These are phyloP conservation scores for Sclerotinia nivalis DNA, from an alignment of 2,329 filamentous ascomycete species.

Conservation along the genomic window DNA sequence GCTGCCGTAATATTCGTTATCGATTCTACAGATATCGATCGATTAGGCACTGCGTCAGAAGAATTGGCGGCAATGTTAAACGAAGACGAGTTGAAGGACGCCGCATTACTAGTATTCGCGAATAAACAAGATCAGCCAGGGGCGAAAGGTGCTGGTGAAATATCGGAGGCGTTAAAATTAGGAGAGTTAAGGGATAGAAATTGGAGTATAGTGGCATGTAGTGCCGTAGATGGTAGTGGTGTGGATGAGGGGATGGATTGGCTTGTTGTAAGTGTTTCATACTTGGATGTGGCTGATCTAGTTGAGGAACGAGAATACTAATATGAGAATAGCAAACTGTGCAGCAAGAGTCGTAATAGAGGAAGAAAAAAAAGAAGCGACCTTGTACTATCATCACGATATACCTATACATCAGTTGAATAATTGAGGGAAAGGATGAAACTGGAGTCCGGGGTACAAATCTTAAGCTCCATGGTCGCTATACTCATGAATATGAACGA, in stretches of 20 bases:
- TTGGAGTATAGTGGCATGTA: slow-evolving; percentile 99
- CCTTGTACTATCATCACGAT: slow-evolving; percentile 29
- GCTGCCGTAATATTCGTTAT: slow-evolving; percentile 98
- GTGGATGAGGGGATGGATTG: slow-evolving; percentile 99
- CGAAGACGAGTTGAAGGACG: slow-evolving; percentile 94
- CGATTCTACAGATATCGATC: slow-evolving; percentile 96
- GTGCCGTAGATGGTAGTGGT: slow-evolving; percentile 90
- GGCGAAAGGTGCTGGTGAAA: slow-evolving; percentile 93
- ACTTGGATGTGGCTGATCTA: neutral
- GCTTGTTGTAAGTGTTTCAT: slow-evolving; percentile 60
- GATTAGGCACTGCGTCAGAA: slow-evolving; percentile 86
- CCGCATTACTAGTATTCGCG: slow-evolving; percentile 89
- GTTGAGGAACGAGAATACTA: slow-evolving; percentile 15
- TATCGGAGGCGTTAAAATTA: slow-evolving; percentile 87
- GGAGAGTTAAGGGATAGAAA: slow-evolving; percentile 93
- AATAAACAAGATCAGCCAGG: slow-evolving; percentile 99
- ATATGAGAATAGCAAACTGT: slow-evolving; percentile 41
- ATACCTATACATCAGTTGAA: slow-evolving; percentile 18
- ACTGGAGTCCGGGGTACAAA: slow-evolving; percentile 2
- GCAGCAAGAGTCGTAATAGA: slow-evolving; percentile 35
- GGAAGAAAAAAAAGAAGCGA: slow-evolving; percentile 17
- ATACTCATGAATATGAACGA: slow-evolving; percentile 2
- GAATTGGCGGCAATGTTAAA: slow-evolving; percentile 94
- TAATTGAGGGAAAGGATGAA: slow-evolving; percentile 13
- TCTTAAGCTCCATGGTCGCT: neutral